phyloP scores from a whole-genome alignment of 768 basidiomycete genomes.

The Mycena kentingensis region DNA sequence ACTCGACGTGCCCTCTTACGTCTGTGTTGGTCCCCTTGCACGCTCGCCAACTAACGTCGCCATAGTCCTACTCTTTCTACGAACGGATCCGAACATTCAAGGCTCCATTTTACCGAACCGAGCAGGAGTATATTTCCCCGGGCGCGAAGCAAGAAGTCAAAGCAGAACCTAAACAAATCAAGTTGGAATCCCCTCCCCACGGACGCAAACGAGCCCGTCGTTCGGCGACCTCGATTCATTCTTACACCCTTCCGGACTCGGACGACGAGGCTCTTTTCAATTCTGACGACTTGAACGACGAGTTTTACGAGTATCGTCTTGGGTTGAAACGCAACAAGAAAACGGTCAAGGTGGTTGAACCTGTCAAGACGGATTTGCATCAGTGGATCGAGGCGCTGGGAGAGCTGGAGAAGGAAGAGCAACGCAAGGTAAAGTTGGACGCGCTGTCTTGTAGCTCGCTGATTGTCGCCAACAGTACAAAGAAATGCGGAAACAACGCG shows the following conservation, averaged over 20 bases:
- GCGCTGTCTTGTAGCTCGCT: neutral
- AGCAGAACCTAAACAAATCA: constrained; percentile 25
- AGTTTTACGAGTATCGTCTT: constrained; percentile 18
- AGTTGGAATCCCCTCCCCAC: constrained; percentile 3
- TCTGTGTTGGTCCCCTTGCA: neutral
- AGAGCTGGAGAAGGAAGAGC: constrained; percentile 62
- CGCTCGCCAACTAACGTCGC: constrained; percentile 1
- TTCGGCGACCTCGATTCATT: constrained; percentile 17
- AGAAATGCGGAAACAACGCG: constrained; percentile 60
- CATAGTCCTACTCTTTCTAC: constrained; percentile 55
- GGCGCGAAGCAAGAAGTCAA: constrained; percentile 26
- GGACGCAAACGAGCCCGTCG: constrained; percentile 18
- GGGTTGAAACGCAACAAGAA: constrained; percentile 22
- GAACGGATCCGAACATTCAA: constrained; percentile 60
- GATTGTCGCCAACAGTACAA: constrained; percentile 5
- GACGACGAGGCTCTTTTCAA: constrained; percentile 25
- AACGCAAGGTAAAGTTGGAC: constrained; percentile 57
- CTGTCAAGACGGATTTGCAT: constrained; percentile 51
- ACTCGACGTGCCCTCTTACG: constrained; percentile 57
- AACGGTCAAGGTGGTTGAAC: constrained; percentile 37
- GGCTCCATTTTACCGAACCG: constrained; percentile 71
- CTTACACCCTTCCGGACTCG: constrained; percentile 19
- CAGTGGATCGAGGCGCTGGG: constrained; percentile 71
- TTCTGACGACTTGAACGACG: constrained; percentile 19
- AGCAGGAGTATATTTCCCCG: constrained; percentile 61